Evolutionary conservation across 371 early-diverging fungal genomes (phyloP).

Genomic region (Mortierella sp.): DNA sequence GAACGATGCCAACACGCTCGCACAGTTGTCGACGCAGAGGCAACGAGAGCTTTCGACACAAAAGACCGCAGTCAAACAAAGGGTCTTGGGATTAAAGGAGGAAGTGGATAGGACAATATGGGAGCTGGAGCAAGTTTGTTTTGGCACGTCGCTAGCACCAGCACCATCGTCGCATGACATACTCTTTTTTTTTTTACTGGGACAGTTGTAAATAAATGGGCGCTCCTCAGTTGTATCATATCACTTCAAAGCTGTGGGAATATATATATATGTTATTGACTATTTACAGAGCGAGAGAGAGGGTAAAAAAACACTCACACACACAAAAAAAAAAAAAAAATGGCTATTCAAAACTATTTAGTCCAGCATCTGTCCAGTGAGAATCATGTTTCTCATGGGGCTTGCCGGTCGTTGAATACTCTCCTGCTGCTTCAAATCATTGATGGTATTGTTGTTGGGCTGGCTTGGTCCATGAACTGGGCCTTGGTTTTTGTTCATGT

Average conservation of each 20-base stretch:
- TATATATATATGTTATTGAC: background rate
- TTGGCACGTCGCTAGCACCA: constrained; percentile 8
- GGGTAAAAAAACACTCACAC: background rate
- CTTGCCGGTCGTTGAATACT: constrained; percentile 33
- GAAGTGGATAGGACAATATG: constrained; percentile 54
- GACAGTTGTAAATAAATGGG: background rate
- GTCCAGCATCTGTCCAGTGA: constrained; percentile 53
- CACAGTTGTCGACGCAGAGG: constrained; percentile 54
- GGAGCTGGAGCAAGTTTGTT: constrained; percentile 47
- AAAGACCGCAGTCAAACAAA: constrained; percentile 54
- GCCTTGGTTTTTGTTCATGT: background rate
- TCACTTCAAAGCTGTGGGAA: background rate
- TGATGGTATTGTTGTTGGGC: constrained; percentile 12
- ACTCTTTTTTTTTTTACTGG: background rate
- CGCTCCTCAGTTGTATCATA: constrained; percentile 16
- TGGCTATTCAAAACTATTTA: constrained; percentile 1
- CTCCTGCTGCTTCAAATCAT: constrained; percentile 20
- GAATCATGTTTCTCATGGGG: constrained; percentile 52
- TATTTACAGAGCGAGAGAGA: background rate
- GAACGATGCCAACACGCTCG: constrained; percentile 76
- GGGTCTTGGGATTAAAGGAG: constrained; percentile 49
- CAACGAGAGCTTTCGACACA: constrained; percentile 36
- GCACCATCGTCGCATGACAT: background rate
- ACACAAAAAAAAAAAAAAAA: background rate
- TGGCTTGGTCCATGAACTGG: background rate